These are phyloP conservation scores for Sporothrix pallida DNA, from an alignment of 2,329 filamentous ascomycete species.

Conservation along the genomic window DNA sequence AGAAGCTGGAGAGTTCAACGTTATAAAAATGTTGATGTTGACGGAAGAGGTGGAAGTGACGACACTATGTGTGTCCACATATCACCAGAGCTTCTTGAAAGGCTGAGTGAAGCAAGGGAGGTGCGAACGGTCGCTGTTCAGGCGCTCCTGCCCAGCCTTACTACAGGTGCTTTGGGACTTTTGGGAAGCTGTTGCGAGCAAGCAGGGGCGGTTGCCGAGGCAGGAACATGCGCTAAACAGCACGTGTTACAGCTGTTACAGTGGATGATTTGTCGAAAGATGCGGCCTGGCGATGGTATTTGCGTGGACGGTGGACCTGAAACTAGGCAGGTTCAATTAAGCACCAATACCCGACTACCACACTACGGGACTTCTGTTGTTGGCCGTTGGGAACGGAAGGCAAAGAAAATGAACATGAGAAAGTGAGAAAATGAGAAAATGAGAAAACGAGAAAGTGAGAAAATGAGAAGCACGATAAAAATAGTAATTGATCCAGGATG, in stretches of 20 bases:
- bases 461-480: not conserved
- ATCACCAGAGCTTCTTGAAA: constrained; percentile 8
- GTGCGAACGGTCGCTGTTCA: not conserved
- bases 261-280: not conserved
- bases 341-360: not conserved
- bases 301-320: not conserved
- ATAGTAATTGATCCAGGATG: not conserved
- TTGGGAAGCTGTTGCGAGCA: no score
- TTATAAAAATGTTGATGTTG: not conserved
- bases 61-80: not conserved
- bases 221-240: constrained; percentile 9
- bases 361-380: not conserved
- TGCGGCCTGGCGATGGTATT: not conserved
- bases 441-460: not conserved
- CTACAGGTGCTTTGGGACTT: not conserved
- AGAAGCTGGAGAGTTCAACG: not conserved
- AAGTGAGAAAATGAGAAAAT: no score
- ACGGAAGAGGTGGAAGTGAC: not conserved
- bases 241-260: not conserved
- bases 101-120: not conserved
- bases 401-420: not conserved
- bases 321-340: constrained; percentile 16
- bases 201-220: not conserved
- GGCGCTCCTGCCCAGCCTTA: constrained; percentile 9
- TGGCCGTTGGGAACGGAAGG: constrained; percentile 16